A percentile compares a stretch with the other conserved stretches of the same genome.
Evolutionary conservation across 768 basidiomycete species (phyloP).

Genomic region (Bullera alba): DNA sequence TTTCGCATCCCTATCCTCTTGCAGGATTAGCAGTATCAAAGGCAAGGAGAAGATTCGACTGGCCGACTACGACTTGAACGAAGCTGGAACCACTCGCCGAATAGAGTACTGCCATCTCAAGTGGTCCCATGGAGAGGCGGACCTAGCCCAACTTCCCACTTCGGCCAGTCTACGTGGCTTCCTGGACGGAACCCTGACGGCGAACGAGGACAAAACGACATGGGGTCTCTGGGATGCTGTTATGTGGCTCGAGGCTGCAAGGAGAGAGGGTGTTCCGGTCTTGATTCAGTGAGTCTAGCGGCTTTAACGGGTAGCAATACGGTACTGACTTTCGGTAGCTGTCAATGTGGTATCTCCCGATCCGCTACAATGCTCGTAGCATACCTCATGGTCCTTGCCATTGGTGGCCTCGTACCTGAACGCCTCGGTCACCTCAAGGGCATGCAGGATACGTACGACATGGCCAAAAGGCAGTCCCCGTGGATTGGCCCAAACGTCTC

Average conservation of each 20-base stretch:
- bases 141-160: constrained; percentile 26
- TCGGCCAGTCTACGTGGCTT: constrained; percentile 11
- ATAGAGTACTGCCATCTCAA: constrained; percentile 40
- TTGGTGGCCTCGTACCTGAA: constrained; percentile 26
- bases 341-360: constrained; percentile 45
- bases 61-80: constrained; percentile 6
- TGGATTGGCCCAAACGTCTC: constrained; percentile 45
- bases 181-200: neutral
- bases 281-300: constrained; percentile 42
- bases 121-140: constrained; percentile 44
- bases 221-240: constrained; percentile 39
- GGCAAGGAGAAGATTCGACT: constrained; percentile 30
- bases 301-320: too few relatives aligned
- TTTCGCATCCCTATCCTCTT: constrained; percentile 7
- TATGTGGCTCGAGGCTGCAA: constrained; percentile 30
- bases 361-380: constrained; percentile 43
- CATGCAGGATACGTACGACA: constrained; percentile 46
- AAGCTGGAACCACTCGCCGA: constrained; percentile 9
- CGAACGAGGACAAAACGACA: constrained; percentile 3
- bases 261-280: constrained; percentile 30
- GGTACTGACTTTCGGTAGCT: constrained; percentile 22
- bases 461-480: constrained; percentile 33
- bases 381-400: constrained; percentile 42
- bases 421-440: constrained; percentile 23
- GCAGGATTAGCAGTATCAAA: neutral